A percentile compares a stretch with the other conserved stretches of the same genome.
These are phyloP conservation scores for Biscogniauxia marginata DNA, from an alignment of 2,329 filamentous ascomycete species.

Conservation along the genomic window DNA sequence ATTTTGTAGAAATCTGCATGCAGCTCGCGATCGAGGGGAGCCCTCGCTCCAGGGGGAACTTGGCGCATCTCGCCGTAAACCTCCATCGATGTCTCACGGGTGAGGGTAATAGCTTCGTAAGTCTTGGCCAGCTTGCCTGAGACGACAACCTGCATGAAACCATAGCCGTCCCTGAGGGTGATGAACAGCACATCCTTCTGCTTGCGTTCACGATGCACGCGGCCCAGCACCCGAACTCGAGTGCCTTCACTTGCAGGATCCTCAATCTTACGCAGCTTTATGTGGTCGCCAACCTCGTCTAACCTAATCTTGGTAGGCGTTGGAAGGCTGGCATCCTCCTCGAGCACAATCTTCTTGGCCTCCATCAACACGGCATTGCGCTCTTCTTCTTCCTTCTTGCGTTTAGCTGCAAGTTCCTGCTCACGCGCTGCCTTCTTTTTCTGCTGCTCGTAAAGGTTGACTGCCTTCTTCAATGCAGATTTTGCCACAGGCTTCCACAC, in stretches of 20 bases:
- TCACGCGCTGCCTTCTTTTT: slow-evolving; percentile 85
- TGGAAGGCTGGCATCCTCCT: slow-evolving; percentile 73
- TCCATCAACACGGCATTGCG: slow-evolving; percentile 71
- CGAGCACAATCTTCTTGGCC: slow-evolving; percentile 72
- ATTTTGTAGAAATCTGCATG: slow-evolving; percentile 89
- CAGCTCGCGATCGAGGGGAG: slow-evolving; percentile 81
- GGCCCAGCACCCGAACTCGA: slow-evolving; percentile 75
- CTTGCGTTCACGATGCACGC: slow-evolving; percentile 76
- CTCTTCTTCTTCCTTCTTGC: slow-evolving; percentile 71
- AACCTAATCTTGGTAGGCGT: slow-evolving; percentile 74
- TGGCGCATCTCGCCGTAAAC: slow-evolving; percentile 81
- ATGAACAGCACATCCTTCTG: slow-evolving; percentile 88
- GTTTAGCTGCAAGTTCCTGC: slow-evolving; percentile 67
- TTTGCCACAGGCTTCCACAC: slow-evolving; percentile 83
- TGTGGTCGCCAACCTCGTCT: slow-evolving; percentile 57
- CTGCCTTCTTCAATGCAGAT: slow-evolving; percentile 81
- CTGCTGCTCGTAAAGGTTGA: slow-evolving; percentile 69
- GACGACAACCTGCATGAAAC: slow-evolving; percentile 81
- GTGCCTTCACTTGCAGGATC: too few species aligned
- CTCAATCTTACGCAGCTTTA: too few species aligned
- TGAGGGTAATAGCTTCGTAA: slow-evolving; percentile 85
- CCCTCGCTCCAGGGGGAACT: slow-evolving; percentile 74
- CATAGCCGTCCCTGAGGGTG: slow-evolving; percentile 68
- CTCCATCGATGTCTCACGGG: slow-evolving; percentile 82
- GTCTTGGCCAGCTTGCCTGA: slow-evolving; percentile 79